Evolutionary conservation across 768 basidiomycete genomes (phyloP).

Genomic region (Psilocybe subaeruginosa): DNA sequence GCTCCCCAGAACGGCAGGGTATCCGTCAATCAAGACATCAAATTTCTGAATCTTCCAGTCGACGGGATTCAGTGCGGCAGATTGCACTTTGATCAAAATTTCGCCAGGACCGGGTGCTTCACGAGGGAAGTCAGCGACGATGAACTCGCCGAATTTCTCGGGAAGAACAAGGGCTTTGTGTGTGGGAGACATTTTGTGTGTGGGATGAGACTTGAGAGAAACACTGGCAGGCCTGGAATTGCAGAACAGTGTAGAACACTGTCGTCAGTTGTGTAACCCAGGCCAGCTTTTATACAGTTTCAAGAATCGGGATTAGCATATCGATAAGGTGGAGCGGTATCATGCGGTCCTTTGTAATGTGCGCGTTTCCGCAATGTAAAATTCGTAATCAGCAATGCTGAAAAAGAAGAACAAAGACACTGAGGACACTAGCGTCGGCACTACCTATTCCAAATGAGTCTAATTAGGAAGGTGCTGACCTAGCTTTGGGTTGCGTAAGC

Average conservation of each 20-base stretch:
- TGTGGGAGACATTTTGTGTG: slow-evolving; percentile 4
- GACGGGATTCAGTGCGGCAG: slow-evolving; percentile 48
- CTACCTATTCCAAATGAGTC: neutral
- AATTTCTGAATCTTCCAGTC: slow-evolving; percentile 55
- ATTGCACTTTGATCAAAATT: slow-evolving; percentile 42
- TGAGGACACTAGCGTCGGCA: neutral
- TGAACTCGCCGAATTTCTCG: slow-evolving; percentile 20
- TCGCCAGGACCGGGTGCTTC: slow-evolving; percentile 38
- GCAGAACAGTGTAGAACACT: neutral
- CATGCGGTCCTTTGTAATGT: neutral
- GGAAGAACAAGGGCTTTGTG: slow-evolving; percentile 30
- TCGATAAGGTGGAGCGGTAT: neutral
- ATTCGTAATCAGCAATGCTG: neutral
- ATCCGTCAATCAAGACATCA: slow-evolving; percentile 39
- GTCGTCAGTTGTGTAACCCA: neutral
- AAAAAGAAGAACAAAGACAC: neutral
- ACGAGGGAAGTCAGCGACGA: slow-evolving; percentile 14
- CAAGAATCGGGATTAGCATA: neutral
- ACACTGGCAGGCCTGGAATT: neutral
- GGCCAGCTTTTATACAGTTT: neutral
- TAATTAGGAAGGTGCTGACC: neutral
- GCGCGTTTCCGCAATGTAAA: neutral
- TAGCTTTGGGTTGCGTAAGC: neutral
- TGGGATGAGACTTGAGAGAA: neutral
- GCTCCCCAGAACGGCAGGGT: slow-evolving; percentile 47